Conservation (phyloP, 139 green algal genomes). For the Chlamydomonas sphaeroides region DNA sequence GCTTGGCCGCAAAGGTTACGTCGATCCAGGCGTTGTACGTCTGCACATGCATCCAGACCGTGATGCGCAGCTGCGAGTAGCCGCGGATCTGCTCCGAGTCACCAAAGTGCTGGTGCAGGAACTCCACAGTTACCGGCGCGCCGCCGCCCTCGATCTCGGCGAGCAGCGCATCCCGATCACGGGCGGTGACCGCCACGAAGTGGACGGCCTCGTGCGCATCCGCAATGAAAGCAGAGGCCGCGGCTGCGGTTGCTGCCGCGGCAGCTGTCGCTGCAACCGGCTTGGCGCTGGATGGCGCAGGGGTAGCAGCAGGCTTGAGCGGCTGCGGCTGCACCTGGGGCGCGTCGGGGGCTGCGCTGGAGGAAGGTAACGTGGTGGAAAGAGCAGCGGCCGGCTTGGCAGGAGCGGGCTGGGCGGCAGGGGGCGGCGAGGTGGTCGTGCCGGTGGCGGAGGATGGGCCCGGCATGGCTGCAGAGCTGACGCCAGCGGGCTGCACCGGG, state of each 20-base stretch:
- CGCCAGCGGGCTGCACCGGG: not conserved
- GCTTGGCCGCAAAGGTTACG: conserved; percentile 54
- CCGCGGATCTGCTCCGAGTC: conserved; percentile 53
- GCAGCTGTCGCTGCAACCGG: not conserved
- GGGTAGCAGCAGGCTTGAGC: not conserved
- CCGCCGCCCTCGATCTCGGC: conserved; percentile 45
- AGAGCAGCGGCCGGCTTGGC: not conserved
- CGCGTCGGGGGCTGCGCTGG: too few species aligned
- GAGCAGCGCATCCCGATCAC: conserved; percentile 15
- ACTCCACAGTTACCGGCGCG: conserved; percentile 38
- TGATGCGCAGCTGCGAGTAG: conserved; percentile 52
- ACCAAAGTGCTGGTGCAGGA: conserved; percentile 56
- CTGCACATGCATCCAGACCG: conserved; percentile 59
- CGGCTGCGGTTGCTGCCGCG: not conserved
- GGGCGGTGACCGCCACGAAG: conserved; percentile 10
- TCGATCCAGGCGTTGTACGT: conserved; percentile 61
- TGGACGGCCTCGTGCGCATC: conserved; percentile 8
- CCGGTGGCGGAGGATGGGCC: not conserved
- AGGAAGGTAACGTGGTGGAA: not conserved
- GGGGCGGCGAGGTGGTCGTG: not conserved
- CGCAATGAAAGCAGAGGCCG: not conserved
- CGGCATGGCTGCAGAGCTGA: too few species aligned
- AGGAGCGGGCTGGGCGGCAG: not conserved
- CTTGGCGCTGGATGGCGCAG: not conserved
- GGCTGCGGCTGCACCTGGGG: not conserved